A percentile compares a stretch with the other conserved stretches of the same genome.
phyloP scores from a whole-genome alignment of 257 asterid species.

The Solanum etuberosum region DNA sequence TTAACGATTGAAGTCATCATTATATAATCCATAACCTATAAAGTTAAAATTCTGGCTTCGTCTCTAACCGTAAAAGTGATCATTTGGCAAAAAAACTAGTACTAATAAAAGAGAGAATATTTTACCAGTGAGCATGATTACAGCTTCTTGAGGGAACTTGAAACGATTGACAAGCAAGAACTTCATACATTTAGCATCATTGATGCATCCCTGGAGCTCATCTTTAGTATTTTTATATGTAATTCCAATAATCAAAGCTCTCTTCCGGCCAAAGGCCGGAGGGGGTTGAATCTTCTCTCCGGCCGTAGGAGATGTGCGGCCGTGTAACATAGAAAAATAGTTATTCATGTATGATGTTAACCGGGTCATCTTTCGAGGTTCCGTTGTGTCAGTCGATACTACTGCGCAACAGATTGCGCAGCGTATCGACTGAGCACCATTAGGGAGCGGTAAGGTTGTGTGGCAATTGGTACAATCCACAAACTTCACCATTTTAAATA shows the following conservation, averaged over 20 bases:
- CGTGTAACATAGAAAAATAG: not conserved
- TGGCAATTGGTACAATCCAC: constrained; percentile 73
- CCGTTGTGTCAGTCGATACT: constrained; percentile 24
- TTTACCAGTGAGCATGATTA: constrained; percentile 83
- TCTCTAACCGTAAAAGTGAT: not conserved
- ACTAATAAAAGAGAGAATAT: not conserved
- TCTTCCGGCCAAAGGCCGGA: constrained; percentile 41
- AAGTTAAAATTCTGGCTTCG: not conserved
- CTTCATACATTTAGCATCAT: constrained; percentile 85
- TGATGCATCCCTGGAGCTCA: constrained; percentile 80
- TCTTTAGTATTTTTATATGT: constrained; percentile 36
- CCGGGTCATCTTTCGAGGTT: constrained; percentile 1
- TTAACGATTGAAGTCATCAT: not conserved
- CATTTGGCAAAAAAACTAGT: not conserved
- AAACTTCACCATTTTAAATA: constrained; percentile 32
- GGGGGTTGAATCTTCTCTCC: constrained; percentile 4
- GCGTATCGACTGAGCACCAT: constrained; percentile 62
- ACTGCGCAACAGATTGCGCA: constrained; percentile 67
- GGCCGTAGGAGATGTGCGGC: constrained; percentile 3
- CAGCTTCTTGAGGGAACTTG: constrained; percentile 67
- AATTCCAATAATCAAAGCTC: constrained; percentile 79
- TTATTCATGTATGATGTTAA: not conserved
- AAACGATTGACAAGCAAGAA: constrained; percentile 49
- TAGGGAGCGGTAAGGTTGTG: constrained; percentile 70
- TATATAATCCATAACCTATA: not conserved